Base-by-base conservation (phyloP, 2,329 filamentous ascomycete species). In the Hawksworthiomyces lignivorus region DNA sequence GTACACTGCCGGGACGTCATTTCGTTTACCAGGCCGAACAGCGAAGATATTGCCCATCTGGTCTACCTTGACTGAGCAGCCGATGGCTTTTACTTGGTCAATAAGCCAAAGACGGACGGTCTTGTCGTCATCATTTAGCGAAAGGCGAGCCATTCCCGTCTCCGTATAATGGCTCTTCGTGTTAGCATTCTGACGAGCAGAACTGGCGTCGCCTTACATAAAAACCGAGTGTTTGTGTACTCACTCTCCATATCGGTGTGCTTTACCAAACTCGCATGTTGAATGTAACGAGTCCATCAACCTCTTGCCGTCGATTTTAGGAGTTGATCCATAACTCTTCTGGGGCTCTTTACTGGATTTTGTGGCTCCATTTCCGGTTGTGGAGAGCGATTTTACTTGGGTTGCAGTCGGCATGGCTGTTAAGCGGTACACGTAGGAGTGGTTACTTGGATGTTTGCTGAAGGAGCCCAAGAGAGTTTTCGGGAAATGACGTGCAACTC, bases 11-110 rank as follows among this genome's bases (percentile, higher is more conserved):
- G 75, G 67, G 54, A 88, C 84, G 2, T 84, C 59, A 0, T 70
- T 78, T 6, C 28, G 67, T 56, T 84, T 89, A 1, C 85, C 84
- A 4, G 78, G 73, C 3, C 81, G 72, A 4, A 86, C 68, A 1
- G 84, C 83, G 56, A 90, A 92, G 47, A 83, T 84, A 51, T 90
- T 92, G 17, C 85, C 85, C 76, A 90, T 88, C 20, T 75, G 67
- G 56, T 92, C 86, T 2, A 87, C 61, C 0, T 72, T 80, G 7
- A 84, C 69, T 4, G 70, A 68, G 57, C 85, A 90, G 6, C 80
- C 82, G 0, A 89, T 61, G 0, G 63, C 65, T 51, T 75, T 62
- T 3, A 75, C 77, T 0, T 77, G 79, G n/a, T 77, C 57, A 0
- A 78, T 70, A 49, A 90, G 87, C 85, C 85, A 90, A 56, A 84